Conservation (phyloP, 768 basidiomycete genomes). For the Lentinus tigrinus region DNA sequence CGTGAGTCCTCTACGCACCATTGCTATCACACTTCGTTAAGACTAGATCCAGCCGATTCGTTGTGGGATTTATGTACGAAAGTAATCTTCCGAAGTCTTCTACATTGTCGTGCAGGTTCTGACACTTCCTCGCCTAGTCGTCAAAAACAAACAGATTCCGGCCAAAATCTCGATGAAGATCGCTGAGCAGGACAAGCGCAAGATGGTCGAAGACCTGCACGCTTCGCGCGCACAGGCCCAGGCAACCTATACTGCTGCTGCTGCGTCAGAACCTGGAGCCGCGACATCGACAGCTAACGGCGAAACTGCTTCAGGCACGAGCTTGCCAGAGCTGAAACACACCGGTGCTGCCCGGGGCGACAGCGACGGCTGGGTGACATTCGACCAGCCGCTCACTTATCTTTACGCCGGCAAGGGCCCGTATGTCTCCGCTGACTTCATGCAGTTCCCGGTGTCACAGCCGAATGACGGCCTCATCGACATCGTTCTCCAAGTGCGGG, state of each 20-base stretch:
- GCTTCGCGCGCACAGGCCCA: constrained; percentile 30
- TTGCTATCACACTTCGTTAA: too few relatives aligned
- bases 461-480: constrained; percentile 82
- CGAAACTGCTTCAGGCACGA: constrained; percentile 12
- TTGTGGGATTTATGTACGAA: constrained; percentile 69
- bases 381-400: constrained; percentile 67
- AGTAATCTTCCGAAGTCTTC: constrained; percentile 41
- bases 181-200: constrained; percentile 65
- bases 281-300: neutral
- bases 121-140: constrained; percentile 38
- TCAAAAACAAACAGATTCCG: constrained; percentile 62
- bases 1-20: constrained; percentile 8
- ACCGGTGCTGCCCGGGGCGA: constrained; percentile 32
- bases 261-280: neutral
- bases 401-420: constrained; percentile 80
- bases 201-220: constrained; percentile 58
- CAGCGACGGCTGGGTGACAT: constrained; percentile 65
- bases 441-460: constrained; percentile 82
- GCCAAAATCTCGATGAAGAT: constrained; percentile 70
- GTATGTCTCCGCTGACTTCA: constrained; percentile 66
- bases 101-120: neutral
- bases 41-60: constrained; percentile 71
- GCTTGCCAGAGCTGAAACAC: constrained; percentile 48
- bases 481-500: constrained; percentile 61
- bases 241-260: neutral